Evolutionary conservation across 1,284 basidiomycete genomes (phyloP).

Genomic region (Cutaneotrichosporon daszewskae): DNA sequence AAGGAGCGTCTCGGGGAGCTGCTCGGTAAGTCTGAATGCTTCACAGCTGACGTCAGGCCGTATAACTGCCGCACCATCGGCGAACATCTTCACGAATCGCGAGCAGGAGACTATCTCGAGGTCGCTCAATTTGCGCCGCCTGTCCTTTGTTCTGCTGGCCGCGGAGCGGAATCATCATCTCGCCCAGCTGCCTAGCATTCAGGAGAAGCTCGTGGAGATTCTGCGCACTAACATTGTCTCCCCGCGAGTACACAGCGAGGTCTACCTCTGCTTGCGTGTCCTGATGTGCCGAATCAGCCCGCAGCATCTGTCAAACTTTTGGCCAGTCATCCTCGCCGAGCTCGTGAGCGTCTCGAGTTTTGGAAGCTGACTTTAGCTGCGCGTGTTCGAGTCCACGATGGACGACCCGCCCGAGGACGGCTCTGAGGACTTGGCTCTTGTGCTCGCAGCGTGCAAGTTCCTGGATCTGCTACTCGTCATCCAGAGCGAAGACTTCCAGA

Average conservation of each 20-base stretch:
- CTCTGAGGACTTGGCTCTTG: slow-evolving; percentile 72
- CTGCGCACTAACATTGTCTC: slow-evolving; percentile 68
- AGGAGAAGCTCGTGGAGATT: slow-evolving; percentile 94
- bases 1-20: slow-evolving; percentile 80
- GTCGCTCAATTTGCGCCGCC: slow-evolving; percentile 78
- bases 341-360: slow-evolving; percentile 47
- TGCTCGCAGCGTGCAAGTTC: slow-evolving; percentile 88
- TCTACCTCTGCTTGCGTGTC: slow-evolving; percentile 85
- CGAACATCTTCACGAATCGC: slow-evolving; percentile 93
- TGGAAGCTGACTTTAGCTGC: slow-evolving; percentile 33
- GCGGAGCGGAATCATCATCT: slow-evolving; percentile 87
- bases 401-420: slow-evolving; percentile 57
- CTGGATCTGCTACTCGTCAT: slow-evolving; percentile 83
- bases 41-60: slow-evolving; percentile 54
- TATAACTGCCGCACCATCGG: slow-evolving; percentile 76
- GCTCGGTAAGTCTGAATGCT: slow-evolving; percentile 54
- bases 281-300: slow-evolving; percentile 85
- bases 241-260: slow-evolving; percentile 85
- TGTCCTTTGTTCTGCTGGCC: slow-evolving; percentile 77
- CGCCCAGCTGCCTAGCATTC: slow-evolving; percentile 81
- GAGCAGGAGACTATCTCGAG: slow-evolving; percentile 88
- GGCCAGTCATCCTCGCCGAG: slow-evolving; percentile 93
- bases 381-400: slow-evolving; percentile 54
- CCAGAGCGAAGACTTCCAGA: slow-evolving; percentile 96
- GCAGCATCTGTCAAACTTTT: slow-evolving; percentile 89